A percentile compares a stretch with the other conserved stretches of the same genome.
phyloP scores from a whole-genome alignment of 1,284 basidiomycete species.

The Trametes polyzona region DNA sequence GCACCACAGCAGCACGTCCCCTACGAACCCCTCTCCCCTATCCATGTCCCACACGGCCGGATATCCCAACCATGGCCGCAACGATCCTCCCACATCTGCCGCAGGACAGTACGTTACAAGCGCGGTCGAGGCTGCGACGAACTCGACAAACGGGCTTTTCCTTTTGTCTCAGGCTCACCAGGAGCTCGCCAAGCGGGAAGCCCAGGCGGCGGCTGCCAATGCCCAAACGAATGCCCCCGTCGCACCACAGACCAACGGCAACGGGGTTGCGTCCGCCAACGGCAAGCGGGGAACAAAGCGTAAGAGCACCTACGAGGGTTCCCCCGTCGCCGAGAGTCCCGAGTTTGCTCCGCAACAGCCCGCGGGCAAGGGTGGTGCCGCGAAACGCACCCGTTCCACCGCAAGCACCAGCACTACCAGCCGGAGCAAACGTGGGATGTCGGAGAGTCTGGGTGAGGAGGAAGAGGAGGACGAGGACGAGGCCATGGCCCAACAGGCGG shows the following conservation, averaged over 20 bases:
- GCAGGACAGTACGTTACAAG: constrained; percentile 45
- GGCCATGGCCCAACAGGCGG: constrained; percentile 40
- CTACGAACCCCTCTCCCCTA: constrained; percentile 36
- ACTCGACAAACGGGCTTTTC: constrained; percentile 90
- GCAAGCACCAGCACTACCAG: constrained; percentile 24
- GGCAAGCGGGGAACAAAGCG: constrained; percentile 67
- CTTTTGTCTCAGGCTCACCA: constrained; percentile 93
- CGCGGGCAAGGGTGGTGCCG: constrained; percentile 18
- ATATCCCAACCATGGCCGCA: constrained; percentile 37
- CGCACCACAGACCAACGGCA: constrained; percentile 26
- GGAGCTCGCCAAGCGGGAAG: constrained; percentile 92
- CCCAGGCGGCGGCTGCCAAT: constrained; percentile 46
- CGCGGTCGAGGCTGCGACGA: constrained; percentile 52
- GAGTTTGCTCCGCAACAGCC: constrained; percentile 34
- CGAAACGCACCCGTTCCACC: constrained; percentile 53
- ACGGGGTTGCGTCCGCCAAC: constrained; percentile 29
- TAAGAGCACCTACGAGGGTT: constrained; percentile 56
- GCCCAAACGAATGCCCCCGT: constrained; percentile 28
- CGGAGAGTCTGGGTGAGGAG: constrained; percentile 44
- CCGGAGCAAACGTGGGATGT: constrained; percentile 26
- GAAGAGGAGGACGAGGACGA: constrained; percentile 57
- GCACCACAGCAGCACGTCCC: constrained; percentile 20
- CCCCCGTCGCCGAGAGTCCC: constrained; percentile 37
- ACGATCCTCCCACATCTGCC: constrained; percentile 36
- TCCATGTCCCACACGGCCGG: constrained; percentile 36